Evolutionary conservation across 2,329 filamentous ascomycete genomes (phyloP), one percentile per base, ranked within the genome.

Genomic region (Sporothrix phasma): DNA sequence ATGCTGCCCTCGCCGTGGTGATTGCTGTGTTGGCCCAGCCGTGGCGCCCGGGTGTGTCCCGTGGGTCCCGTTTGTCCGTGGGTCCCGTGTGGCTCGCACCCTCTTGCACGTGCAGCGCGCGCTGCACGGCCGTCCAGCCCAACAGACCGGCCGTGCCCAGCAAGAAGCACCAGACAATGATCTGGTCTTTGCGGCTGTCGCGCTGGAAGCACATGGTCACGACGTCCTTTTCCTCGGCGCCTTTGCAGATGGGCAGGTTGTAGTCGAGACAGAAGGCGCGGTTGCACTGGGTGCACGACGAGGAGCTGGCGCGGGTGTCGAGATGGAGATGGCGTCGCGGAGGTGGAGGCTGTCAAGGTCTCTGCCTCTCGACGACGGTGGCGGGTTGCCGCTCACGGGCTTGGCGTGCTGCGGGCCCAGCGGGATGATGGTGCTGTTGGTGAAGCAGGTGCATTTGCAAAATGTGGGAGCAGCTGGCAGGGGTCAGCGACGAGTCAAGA

Each of bases 361-460:
- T 68, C 64, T 39, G 2, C 66, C 64, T 7, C 68, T n/a, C 19
- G 13, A 24, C 37, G 7, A 62, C 65, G 65, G 69, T 67, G 68
- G 72, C 65, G 67, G 65, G 63, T 70, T 37, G 24, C 63, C 60
- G 7, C 31, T 68, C 66, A 72, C 65, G 63, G 72, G 66, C 70
- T 70, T 68, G 62, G 69, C 62, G 61, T 74, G 70, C 65, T 78
- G 74, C 3, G 81, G 79, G n/a, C 79, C 81, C 10, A 87, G 79
- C 15, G 81, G 79, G 71, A 88, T 85, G 70, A 88, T 85, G 68
- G 84, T 87, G 78, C 82, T 85, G 76, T 88, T 87, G 69, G 83
- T 84, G 76, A 86, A 86, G 76, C 85, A 88, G 69, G 84, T 87
- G 76, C 85, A 88, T 79, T 88, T 88, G 79, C 85, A 88, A 73